These are phyloP conservation scores for Oryza punctata DNA, from an alignment of 176 grass and related monocot genomes.

Conservation along the genomic window DNA sequence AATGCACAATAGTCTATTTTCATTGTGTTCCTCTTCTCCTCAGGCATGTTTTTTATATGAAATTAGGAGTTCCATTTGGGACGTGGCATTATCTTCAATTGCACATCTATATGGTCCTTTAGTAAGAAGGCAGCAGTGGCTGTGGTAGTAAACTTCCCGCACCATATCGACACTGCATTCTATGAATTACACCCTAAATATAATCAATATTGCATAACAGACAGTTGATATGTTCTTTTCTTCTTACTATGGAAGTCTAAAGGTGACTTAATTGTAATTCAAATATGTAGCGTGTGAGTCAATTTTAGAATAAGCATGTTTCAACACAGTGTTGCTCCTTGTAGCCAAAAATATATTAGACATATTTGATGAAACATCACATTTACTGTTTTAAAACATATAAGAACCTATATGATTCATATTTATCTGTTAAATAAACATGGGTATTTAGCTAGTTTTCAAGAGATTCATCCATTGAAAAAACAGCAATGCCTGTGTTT, in stretches of 20 bases:
- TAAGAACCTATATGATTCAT: neutral
- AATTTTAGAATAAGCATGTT: neutral
- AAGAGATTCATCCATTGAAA: neutral
- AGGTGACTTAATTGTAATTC: neutral
- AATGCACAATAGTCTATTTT: neutral
- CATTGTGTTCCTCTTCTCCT: neutral
- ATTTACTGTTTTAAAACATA: neutral
- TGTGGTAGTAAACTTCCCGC: neutral
- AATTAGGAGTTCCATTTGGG: conserved; percentile 6
- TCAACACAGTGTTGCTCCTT: neutral
- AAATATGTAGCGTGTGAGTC: neutral
- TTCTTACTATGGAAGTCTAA: neutral
- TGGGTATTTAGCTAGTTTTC: neutral
- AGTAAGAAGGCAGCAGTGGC: neutral
- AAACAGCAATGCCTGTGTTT: neutral
- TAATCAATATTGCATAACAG: neutral
- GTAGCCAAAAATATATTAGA: neutral
- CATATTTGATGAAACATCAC: neutral
- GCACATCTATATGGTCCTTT: too few relatives aligned
- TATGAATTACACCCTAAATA: neutral
- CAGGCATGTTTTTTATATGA: neutral
- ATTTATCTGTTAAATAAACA: neutral
- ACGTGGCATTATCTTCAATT: conserved; percentile 7
- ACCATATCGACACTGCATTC: neutral
- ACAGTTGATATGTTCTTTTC: neutral